phyloP scores from a whole-genome alignment of 371 early-diverging fungal species.

The Rhizopus delemar region DNA sequence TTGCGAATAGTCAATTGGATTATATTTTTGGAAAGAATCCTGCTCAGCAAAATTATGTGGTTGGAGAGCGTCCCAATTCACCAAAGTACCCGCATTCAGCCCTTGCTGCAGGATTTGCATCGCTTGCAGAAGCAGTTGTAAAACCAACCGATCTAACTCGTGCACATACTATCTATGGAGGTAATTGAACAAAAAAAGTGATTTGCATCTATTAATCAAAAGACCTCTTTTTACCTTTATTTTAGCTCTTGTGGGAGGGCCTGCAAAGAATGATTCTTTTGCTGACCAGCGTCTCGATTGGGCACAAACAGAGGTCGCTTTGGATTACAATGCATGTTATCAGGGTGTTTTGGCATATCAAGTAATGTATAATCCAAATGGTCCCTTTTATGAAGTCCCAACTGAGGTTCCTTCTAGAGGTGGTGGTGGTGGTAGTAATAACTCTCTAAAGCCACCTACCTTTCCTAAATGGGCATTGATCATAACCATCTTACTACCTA shows the following conservation, averaged over 20 bases:
- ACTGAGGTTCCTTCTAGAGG: too few species aligned
- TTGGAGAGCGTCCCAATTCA: conserved; percentile 52
- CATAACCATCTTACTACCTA: conserved; percentile 3
- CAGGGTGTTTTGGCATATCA: conserved; percentile 52
- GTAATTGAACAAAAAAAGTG: conserved; percentile 9
- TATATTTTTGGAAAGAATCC: conserved; percentile 57
- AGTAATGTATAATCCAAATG: conserved; percentile 28
- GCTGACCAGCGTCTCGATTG: conserved; percentile 41
- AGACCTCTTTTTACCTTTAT: neutral
- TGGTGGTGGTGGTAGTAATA: too few species aligned
- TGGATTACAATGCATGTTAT: conserved; percentile 58
- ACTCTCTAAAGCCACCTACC: neutral
- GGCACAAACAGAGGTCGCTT: conserved; percentile 53
- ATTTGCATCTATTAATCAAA: conserved; percentile 5
- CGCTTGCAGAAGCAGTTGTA: conserved; percentile 5
- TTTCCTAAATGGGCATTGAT: conserved; percentile 6
- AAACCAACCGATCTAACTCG: conserved; percentile 1
- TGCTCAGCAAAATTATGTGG: conserved; percentile 45
- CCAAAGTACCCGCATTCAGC: conserved; percentile 55
- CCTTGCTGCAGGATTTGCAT: conserved; percentile 35
- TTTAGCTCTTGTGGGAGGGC: conserved; percentile 56
- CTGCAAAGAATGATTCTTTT: conserved; percentile 44
- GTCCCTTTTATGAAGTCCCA: conserved; percentile 13
- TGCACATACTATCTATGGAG: conserved; percentile 23
- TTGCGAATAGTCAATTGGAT: conserved; percentile 37